Evolutionary conservation across 2,329 filamentous ascomycete genomes (phyloP).

Genomic region (Diaporthe helianthi): DNA sequence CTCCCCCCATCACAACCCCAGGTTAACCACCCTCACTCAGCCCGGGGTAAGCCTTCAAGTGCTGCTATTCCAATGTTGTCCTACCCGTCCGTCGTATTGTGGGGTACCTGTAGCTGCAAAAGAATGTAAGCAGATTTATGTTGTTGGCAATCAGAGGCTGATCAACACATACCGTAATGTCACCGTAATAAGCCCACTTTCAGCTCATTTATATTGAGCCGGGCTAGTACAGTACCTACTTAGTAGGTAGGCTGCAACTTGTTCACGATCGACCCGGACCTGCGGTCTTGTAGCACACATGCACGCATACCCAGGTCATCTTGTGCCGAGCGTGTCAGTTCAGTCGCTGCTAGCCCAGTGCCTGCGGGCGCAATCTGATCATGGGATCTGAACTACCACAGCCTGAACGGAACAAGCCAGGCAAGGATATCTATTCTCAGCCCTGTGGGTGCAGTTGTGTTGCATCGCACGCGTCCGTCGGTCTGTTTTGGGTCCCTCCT

Average conservation of each 20-base stretch:
- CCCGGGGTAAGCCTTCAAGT: background rate
- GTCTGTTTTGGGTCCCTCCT: background rate
- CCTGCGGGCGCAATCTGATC: slow-evolving; percentile 22
- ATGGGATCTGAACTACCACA: background rate
- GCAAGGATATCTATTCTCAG: slow-evolving; percentile 33
- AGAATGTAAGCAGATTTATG: background rate
- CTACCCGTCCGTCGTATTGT: background rate
- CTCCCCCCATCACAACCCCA: background rate
- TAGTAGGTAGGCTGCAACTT: background rate
- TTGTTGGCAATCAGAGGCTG: slow-evolving; percentile 3
- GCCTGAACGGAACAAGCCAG: too few species aligned
- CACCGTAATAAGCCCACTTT: background rate
- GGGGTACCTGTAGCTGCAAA: background rate
- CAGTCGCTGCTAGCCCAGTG: background rate
- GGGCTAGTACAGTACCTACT: too few species aligned
- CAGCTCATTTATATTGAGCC: background rate
- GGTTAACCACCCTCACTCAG: slow-evolving; percentile 1
- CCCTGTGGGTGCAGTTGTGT: slow-evolving; percentile 26
- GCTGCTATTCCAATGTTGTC: background rate
- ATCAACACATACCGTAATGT: background rate
- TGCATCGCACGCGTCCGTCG: slow-evolving; percentile 1
- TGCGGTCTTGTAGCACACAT: background rate
- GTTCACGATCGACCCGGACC: slow-evolving; percentile 9
- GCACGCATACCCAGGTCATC: background rate
- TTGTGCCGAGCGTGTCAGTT: background rate